Conservation (phyloP, 2,329 filamentous ascomycete species). For the Epichloe brachyelytri region DNA sequence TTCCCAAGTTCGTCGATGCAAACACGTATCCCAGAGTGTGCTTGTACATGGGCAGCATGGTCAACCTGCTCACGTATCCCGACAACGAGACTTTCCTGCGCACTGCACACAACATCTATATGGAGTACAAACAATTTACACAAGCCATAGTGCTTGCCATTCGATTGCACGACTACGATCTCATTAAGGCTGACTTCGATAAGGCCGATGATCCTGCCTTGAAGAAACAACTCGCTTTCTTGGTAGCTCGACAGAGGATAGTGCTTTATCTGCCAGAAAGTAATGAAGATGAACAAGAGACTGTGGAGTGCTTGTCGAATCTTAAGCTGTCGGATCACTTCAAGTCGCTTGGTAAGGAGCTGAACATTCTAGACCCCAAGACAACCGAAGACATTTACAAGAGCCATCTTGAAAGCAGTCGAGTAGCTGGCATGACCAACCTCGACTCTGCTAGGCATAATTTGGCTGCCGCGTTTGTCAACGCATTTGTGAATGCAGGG, state of each 20-base stretch:
- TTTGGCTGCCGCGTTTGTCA: constrained; percentile 88
- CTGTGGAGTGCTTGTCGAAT: constrained; percentile 78
- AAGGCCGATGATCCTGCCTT: constrained; percentile 68
- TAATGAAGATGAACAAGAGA: constrained; percentile 55
- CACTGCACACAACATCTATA: constrained; percentile 88
- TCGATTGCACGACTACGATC: constrained; percentile 70
- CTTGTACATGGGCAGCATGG: constrained; percentile 98
- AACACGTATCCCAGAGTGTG: constrained; percentile 90
- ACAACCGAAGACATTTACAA: constrained; percentile 99
- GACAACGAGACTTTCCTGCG: constrained; percentile 93
- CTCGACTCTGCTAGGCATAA: constrained; percentile 94
- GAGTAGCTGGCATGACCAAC: constrained; percentile 86
- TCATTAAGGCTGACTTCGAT: constrained; percentile 73
- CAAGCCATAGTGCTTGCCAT: constrained; percentile 94
- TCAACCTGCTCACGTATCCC: constrained; percentile 90
- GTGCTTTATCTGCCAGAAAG: constrained; percentile 58
- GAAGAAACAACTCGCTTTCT: constrained; percentile 87
- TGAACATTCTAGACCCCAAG: constrained; percentile 95
- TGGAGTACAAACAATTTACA: constrained; percentile 80
- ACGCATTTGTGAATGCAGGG: constrained; percentile 91
- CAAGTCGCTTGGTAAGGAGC: constrained; percentile 84
- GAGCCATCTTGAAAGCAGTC: constrained; percentile 89
- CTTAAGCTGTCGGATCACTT: constrained; percentile 82
- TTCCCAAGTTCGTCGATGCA: constrained; percentile 80
- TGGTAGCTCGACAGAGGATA: constrained; percentile 85